Base-by-base conservation (phyloP, 805 yeast species). In the Pichia cabralensis region DNA sequence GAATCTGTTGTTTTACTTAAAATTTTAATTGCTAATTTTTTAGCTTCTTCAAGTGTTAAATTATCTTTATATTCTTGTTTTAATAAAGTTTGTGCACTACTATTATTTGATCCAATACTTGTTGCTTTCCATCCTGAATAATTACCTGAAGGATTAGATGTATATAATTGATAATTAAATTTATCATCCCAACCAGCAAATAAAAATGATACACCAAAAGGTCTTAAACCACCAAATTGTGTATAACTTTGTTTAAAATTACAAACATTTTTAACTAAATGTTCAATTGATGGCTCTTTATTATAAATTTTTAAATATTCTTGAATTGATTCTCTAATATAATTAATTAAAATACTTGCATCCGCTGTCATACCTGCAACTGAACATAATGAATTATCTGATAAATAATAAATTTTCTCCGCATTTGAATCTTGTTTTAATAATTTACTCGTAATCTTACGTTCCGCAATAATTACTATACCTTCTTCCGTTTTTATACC, bases 81-180 rank as follows among this genome's bases (percentile, higher is more conserved):
- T 53, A 92, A 69, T 44, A 92, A 64, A 1, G 98, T 89, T 64
- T 92, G 98, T 1, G 96, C 96, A 29, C 96, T 88, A 7, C 95
- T 74, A 44, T 85, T 86, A 63, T 92, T 92, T 33, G 96, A 95
- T 27, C 99, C 99, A 40, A 92, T 88, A 48, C 85, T 72, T 22
- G 96, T 89, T 28, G 98, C 98, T 61, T 83, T 86, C 99, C 99
- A 92, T 18, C 98, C 97, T 15, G 94, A 75, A 58, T 88, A 92
- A 62, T 92, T 92, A 19, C 99, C 99, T 0, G 95, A 83, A 11
- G 99, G 99, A 56, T 92, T 92, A 17, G 95, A 81, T 6, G 96
- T 88, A 62, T 79, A 92, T 46, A 92, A 67, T 60, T 92, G 98
- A 67, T 80, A 92, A 22, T 86, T 86, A 50, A 78, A 79, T 50